These are phyloP conservation scores for Aaosphaeria arxii DNA, from an alignment of 2,329 filamentous ascomycete genomes.

Conservation along the genomic window DNA sequence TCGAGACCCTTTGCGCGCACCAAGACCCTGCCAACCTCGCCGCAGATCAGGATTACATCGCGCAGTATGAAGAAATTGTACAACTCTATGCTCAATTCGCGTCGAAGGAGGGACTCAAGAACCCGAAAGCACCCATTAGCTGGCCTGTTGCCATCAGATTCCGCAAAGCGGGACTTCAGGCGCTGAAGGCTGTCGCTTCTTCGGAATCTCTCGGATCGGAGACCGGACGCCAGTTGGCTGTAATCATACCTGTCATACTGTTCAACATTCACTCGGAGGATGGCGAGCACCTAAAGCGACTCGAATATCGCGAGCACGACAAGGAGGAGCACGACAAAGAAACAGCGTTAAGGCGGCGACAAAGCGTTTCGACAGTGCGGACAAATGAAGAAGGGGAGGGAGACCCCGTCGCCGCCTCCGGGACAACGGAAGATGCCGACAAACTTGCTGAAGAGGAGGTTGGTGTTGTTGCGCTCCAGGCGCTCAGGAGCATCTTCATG, in stretches of 20 bases:
- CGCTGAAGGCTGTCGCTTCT: conserved; percentile 73
- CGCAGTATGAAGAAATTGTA: conserved; percentile 79
- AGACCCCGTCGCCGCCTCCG: conserved; percentile 65
- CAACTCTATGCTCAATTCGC: conserved; percentile 76
- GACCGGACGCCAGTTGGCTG: conserved; percentile 70
- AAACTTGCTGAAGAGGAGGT: conserved; percentile 87
- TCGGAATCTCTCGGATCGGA: conserved; percentile 77
- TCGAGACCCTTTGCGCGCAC: conserved; percentile 83
- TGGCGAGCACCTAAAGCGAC: conserved; percentile 64
- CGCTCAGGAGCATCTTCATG: conserved; percentile 81
- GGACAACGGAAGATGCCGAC: conserved; percentile 82
- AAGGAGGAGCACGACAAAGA: conserved; percentile 69
- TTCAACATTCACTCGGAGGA: conserved; percentile 80
- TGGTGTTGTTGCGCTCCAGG: conserved; percentile 77
- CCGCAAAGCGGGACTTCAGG: conserved; percentile 56
- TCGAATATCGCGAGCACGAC: conserved; percentile 65
- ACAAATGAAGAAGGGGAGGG: conserved; percentile 70
- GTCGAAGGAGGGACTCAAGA: conserved; percentile 54
- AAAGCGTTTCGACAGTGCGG: conserved; percentile 75
- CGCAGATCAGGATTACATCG: conserved; percentile 79
- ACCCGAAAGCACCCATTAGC: conserved; percentile 50
- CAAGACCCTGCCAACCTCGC: conserved; percentile 83
- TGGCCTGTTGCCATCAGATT: conserved; percentile 71
- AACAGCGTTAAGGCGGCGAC: conserved; percentile 62
- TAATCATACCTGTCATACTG: conserved; percentile 80